phyloP scores from a whole-genome alignment of 1,139 yeast genomes.

The Suhomyces guaymorum region DNA sequence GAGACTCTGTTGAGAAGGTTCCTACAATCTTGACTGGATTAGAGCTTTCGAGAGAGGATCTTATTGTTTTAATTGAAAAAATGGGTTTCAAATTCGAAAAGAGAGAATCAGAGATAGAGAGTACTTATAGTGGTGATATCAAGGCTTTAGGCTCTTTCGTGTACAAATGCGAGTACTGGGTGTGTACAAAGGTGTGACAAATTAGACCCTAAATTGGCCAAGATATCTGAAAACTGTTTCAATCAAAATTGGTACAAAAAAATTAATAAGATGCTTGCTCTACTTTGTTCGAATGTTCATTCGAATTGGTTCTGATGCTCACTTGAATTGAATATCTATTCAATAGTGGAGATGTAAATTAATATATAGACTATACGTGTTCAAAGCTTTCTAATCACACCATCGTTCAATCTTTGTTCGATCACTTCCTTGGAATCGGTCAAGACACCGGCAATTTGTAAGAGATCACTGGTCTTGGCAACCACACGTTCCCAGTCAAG shows the following conservation, averaged over 20 bases:
- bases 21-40: constrained; percentile 53
- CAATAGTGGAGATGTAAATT: background rate
- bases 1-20: constrained; percentile 28
- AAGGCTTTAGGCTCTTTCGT: constrained; percentile 56
- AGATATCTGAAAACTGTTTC: too few species aligned
- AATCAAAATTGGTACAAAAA: too few species aligned
- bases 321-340: too few species aligned
- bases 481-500: constrained; percentile 56
- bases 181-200: constrained; percentile 40
- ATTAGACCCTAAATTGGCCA: too few species aligned
- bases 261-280: too few species aligned
- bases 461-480: constrained; percentile 58
- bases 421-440: constrained; percentile 37
- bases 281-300: too few species aligned
- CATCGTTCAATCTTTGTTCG: constrained; percentile 30
- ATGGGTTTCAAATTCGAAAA: constrained; percentile 57
- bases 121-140: constrained; percentile 59
- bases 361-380: background rate
- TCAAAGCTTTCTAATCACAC: constrained; percentile 20
- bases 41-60: constrained; percentile 64
- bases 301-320: constrained; percentile 3
- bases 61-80: constrained; percentile 47
- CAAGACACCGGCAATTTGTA: constrained; percentile 62
- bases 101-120: constrained; percentile 44
- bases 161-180: constrained; percentile 75